A percentile compares a stretch with the other conserved stretches of the same genome.
Conservation (phyloP, 768 basidiomycete genomes). For the Solioccasus polychromus region DNA sequence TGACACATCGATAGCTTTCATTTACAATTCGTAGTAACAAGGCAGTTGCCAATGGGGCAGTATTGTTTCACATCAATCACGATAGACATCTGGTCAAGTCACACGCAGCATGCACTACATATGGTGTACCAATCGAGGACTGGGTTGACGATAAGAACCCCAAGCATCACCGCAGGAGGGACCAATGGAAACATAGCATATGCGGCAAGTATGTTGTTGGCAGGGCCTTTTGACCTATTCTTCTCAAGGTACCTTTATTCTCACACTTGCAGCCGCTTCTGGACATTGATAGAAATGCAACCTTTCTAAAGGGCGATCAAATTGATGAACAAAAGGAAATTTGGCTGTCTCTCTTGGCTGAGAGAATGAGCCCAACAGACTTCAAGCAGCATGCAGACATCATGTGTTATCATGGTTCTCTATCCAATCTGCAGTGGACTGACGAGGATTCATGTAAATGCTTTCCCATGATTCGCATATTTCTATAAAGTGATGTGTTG, state of each 20-base stretch:
- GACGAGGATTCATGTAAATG: constrained; percentile 11
- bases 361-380: background rate
- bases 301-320: no score
- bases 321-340: constrained; percentile 8
- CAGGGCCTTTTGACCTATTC: constrained; percentile 10
- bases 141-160: background rate
- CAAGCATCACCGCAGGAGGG: constrained; percentile 7
- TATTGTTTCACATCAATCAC: constrained; percentile 3
- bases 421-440: constrained; percentile 10
- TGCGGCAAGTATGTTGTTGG: constrained; percentile 8
- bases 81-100: background rate
- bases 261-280: background rate
- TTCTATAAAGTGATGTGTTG: background rate
- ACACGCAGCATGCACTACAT: constrained; percentile 5
- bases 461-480: background rate
- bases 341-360: background rate
- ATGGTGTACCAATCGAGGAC: constrained; percentile 2
- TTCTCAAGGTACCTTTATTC: constrained; percentile 6
- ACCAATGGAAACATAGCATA: constrained; percentile 7
- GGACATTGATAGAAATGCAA: no score
- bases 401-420: constrained; percentile 10
- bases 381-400: constrained; percentile 3
- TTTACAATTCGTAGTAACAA: constrained; percentile 4
- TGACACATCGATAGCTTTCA: background rate
- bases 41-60: constrained; percentile 8